Percentiles rank a stretch among this genome's conserved stretches.
phyloP scores from a whole-genome alignment of 148 eudicot species.

The Heliamphora exappendiculata region DNA sequence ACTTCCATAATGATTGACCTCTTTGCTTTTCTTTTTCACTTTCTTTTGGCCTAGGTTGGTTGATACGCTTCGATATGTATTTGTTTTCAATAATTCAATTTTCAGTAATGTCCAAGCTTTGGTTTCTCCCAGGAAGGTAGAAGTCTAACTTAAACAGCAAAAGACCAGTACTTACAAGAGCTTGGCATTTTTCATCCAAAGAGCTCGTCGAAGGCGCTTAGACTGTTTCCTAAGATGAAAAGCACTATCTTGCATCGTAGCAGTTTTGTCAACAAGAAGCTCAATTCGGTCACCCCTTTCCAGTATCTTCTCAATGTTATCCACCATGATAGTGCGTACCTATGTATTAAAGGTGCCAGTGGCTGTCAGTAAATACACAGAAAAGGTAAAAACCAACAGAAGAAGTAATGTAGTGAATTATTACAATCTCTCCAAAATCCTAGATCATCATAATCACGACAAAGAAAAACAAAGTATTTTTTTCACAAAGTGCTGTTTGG shows the following conservation, averaged over 20 bases:
- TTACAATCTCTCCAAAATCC: neutral
- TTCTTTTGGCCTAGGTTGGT: neutral
- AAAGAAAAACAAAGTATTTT: neutral
- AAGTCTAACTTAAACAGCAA: neutral
- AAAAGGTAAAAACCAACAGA: neutral
- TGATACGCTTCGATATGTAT: neutral
- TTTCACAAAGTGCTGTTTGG: neutral
- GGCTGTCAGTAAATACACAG: neutral
- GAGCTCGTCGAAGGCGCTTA: conserved; percentile 87
- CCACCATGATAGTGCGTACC: conserved; percentile 96
- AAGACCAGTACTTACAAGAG: conserved; percentile 53
- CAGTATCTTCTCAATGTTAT: conserved; percentile 87
- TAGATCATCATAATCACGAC: neutral
- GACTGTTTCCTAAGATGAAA: conserved; percentile 98
- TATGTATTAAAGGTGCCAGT: conserved; percentile 27
- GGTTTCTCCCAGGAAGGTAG: neutral
- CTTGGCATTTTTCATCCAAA: conserved; percentile 98
- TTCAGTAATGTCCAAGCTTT: neutral
- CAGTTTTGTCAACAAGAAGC: conserved; percentile 97
- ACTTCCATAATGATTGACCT: neutral
- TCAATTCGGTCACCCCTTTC: conserved; percentile 97
- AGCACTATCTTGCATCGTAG: conserved; percentile 95
- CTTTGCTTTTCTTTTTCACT: neutral
- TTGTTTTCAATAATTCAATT: neutral
- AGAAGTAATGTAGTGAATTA: neutral